Conservation (phyloP, 768 basidiomycete species). For the Psilocybe cubensis region DNA sequence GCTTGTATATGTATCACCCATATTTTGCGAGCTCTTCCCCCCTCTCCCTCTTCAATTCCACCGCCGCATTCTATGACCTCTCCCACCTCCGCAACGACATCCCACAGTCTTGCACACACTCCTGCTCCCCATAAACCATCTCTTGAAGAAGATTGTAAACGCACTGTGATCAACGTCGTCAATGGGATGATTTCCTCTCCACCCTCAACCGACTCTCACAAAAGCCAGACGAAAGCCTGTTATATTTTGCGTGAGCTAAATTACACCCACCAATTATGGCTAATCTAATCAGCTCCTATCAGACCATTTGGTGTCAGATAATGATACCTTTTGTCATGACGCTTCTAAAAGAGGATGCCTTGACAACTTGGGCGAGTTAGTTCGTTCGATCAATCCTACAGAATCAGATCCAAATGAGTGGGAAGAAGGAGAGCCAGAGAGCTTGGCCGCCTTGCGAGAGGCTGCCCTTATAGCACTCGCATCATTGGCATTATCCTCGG, state of each 20-base stretch:
- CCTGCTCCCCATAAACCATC: slow-evolving; percentile 6
- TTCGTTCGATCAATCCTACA: slow-evolving; percentile 56
- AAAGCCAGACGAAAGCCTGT: slow-evolving; percentile 59
- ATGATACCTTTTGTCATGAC: slow-evolving; percentile 63
- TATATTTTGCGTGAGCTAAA: slow-evolving; percentile 53
- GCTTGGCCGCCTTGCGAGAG: slow-evolving; percentile 65
- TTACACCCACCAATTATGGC: neutral
- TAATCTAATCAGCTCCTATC: slow-evolving; percentile 12
- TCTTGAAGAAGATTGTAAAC: slow-evolving; percentile 49
- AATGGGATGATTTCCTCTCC: slow-evolving; percentile 56
- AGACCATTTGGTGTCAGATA: slow-evolving; percentile 76
- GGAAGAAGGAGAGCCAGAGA: slow-evolving; percentile 76
- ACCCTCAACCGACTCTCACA: neutral
- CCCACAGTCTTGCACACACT: slow-evolving; percentile 7
- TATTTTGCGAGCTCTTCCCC: slow-evolving; percentile 53
- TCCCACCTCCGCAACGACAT: neutral
- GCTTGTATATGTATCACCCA: slow-evolving; percentile 71
- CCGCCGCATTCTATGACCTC: slow-evolving; percentile 4
- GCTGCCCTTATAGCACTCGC: slow-evolving; percentile 78
- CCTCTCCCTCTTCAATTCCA: slow-evolving; percentile 2
- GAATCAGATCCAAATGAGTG: slow-evolving; percentile 43
- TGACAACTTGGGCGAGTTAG: slow-evolving; percentile 51
- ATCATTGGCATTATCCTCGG: slow-evolving; percentile 70
- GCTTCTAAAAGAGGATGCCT: slow-evolving; percentile 77
- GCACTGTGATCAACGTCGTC: slow-evolving; percentile 72